A percentile compares a stretch with the other conserved stretches of the same genome.
phyloP scores from a whole-genome alignment of 495 filamentous ascomycete genomes.

The Tuber aestivum region DNA sequence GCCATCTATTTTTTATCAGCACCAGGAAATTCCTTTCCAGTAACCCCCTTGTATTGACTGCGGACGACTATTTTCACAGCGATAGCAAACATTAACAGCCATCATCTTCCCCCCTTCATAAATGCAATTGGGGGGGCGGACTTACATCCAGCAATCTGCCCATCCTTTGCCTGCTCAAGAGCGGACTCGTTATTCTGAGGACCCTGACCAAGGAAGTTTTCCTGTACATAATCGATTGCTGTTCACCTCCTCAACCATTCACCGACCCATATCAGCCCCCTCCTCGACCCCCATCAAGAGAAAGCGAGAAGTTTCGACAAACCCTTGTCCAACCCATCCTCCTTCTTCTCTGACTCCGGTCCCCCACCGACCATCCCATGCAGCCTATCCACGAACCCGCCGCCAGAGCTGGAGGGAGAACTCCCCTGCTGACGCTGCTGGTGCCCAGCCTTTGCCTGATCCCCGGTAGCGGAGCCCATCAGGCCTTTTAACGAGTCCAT shows the following conservation, averaged over 20 bases:
- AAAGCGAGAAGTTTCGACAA: slow-evolving; percentile 10
- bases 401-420: slow-evolving; percentile 37
- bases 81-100: slow-evolving; percentile 31
- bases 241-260: neutral
- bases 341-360: slow-evolving; percentile 63
- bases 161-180: slow-evolving; percentile 69
- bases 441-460: neutral
- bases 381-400: slow-evolving; percentile 53
- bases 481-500: neutral
- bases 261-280: slow-evolving; percentile 9
- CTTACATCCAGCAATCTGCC: slow-evolving; percentile 54
- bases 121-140: neutral
- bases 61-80: slow-evolving; percentile 49
- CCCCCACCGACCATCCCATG: slow-evolving; percentile 61
- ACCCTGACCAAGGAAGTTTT: slow-evolving; percentile 59
- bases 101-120: neutral
- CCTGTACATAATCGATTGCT: slow-evolving; percentile 65
- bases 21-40: slow-evolving; percentile 59
- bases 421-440: neutral
- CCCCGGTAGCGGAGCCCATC: neutral
- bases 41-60: slow-evolving; percentile 54
- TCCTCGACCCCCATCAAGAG: neutral
- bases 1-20: slow-evolving; percentile 54
- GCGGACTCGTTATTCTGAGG: slow-evolving; percentile 65
- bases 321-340: slow-evolving; percentile 65